Conservation (phyloP, 208 protist species). For the Novymonas esmeraldas region DNA sequence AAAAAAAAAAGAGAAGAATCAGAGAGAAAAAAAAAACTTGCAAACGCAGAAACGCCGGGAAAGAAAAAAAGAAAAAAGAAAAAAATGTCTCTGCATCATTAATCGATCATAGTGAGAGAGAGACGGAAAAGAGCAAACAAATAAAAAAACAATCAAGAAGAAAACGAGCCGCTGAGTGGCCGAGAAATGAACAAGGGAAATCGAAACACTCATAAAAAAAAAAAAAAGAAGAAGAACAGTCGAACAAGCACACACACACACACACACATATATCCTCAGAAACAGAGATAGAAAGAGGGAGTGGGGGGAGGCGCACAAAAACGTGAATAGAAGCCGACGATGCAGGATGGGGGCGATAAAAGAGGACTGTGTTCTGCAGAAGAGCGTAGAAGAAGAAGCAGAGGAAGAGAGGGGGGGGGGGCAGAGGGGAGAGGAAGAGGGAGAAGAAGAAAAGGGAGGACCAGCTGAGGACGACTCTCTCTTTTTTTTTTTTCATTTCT, state of each 20-base stretch:
- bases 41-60: background rate
- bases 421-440: background rate
- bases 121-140: background rate
- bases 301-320: background rate
- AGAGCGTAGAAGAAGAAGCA: background rate
- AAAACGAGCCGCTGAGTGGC: too few relatives aligned
- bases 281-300: background rate
- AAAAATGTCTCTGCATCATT: too few relatives aligned
- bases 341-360: too few relatives aligned
- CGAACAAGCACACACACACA: constrained; percentile 2
- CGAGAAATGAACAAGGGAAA: too few relatives aligned
- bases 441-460: constrained; percentile 11
- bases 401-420: background rate
- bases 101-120: too few relatives aligned
- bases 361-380: background rate
- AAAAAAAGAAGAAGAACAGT: background rate
- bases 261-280: background rate
- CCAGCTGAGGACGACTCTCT: too few relatives aligned
- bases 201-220: background rate
- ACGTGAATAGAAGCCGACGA: background rate
- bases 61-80: constrained; percentile 3
- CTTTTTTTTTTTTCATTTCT: too few relatives aligned
- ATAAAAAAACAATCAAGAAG: background rate
- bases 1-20: background rate
- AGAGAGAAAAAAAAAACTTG: background rate